Conservation (phyloP, 345 rosid species). For the Cardiospermum halicacabum region DNA sequence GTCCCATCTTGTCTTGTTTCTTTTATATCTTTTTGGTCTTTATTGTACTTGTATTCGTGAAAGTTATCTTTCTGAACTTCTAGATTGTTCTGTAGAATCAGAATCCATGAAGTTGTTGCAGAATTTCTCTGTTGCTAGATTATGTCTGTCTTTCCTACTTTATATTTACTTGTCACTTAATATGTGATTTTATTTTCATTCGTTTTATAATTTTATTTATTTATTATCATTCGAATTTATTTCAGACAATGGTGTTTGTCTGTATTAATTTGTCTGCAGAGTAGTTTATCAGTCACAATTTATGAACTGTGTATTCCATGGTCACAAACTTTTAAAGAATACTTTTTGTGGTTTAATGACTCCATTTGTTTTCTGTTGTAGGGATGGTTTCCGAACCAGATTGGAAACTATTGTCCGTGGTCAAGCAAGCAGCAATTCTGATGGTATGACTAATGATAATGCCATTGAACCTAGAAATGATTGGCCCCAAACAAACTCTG, state of each 20-base stretch:
- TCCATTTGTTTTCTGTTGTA: slow-evolving; percentile 24
- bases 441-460: slow-evolving; percentile 34
- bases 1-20: neutral
- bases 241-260: neutral
- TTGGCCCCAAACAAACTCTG: slow-evolving; percentile 29
- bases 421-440: slow-evolving; percentile 56
- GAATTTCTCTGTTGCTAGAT: neutral
- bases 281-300: no score
- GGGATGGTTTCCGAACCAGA: slow-evolving; percentile 88
- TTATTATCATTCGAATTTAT: no score
- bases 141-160: neutral
- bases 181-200: neutral
- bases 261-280: neutral
- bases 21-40: neutral
- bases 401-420: slow-evolving; percentile 64
- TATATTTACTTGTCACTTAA: neutral
- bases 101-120: neutral
- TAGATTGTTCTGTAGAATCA: neutral
- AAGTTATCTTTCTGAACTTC: neutral
- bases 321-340: no score
- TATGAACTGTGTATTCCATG: no score
- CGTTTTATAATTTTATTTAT: neutral
- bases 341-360: neutral
- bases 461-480: slow-evolving; percentile 39
- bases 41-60: neutral